A percentile compares a stretch with the other conserved stretches of the same genome.
Conservation (phyloP, 106 monocot species). For the Dactylorhiza incarnata region DNA sequence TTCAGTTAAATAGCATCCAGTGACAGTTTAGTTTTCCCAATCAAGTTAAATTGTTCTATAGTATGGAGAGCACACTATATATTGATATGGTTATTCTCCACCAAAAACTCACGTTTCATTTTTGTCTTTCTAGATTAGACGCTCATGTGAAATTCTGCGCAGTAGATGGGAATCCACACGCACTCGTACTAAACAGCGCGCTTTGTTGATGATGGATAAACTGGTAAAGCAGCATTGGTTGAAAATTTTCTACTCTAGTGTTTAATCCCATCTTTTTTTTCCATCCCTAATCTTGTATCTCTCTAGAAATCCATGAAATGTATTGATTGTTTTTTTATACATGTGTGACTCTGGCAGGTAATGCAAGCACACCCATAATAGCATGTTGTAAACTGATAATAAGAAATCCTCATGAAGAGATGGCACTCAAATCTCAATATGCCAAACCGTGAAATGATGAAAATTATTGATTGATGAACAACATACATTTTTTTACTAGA, state of each 20-base stretch:
- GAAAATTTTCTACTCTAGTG: neutral
- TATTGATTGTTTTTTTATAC: neutral
- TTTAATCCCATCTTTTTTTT: neutral
- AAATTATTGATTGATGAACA: too few relatives aligned
- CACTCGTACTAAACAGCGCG: conserved; percentile 79
- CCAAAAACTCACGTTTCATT: neutral
- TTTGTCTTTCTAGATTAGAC: conserved; percentile 49
- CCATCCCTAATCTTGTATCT: neutral
- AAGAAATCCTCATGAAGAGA: neutral
- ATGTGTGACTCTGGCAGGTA: neutral
- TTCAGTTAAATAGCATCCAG: too few relatives aligned
- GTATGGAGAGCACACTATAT: neutral
- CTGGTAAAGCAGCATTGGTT: conserved; percentile 35
- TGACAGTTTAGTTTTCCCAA: too few relatives aligned
- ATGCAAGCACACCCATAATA: neutral
- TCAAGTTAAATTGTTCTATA: neutral
- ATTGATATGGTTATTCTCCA: neutral
- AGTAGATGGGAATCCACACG: conserved; percentile 90
- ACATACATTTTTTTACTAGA: too few relatives aligned
- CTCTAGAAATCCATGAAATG: neutral
- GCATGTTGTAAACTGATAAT: neutral
- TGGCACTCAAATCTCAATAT: too few relatives aligned
- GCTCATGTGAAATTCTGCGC: conserved; percentile 72
- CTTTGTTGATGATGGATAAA: conserved; percentile 90
- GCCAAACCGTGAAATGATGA: too few relatives aligned